Percentiles rank a stretch among this genome's conserved stretches.
phyloP scores from a whole-genome alignment of 768 basidiomycete genomes.

The Clavaria fumosa region DNA sequence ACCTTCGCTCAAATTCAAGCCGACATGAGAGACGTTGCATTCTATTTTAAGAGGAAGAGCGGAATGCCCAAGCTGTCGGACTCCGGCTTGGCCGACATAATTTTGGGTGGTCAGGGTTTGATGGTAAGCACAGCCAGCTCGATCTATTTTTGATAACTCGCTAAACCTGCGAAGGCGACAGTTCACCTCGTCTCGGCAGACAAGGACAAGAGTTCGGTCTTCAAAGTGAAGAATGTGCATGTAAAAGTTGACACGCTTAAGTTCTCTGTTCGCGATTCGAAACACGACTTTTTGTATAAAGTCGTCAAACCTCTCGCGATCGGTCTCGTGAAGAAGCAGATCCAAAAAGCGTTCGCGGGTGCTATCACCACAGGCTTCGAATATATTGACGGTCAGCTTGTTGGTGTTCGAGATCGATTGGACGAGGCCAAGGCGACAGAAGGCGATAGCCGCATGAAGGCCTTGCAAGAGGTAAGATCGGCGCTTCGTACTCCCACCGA shows the following conservation, averaged over 20 bases:
- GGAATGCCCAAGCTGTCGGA: constrained; percentile 72
- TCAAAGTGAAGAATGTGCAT: constrained; percentile 53
- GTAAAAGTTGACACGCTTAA: constrained; percentile 81
- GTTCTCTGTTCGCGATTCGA: constrained; percentile 82
- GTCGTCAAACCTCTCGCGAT: constrained; percentile 68
- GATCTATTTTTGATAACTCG: too few species aligned
- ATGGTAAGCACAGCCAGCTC: constrained; percentile 28
- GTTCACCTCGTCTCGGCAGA: constrained; percentile 44
- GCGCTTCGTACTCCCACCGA: constrained; percentile 3
- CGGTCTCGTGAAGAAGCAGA: constrained; percentile 65
- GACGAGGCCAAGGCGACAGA: constrained; percentile 34
- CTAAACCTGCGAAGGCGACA: constrained; percentile 38
- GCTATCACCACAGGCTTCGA: constrained; percentile 70
- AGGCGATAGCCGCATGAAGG: constrained; percentile 26
- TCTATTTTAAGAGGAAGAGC: constrained; percentile 78
- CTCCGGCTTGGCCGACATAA: constrained; percentile 72
- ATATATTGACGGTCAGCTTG: constrained; percentile 80
- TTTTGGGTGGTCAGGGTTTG: constrained; percentile 74
- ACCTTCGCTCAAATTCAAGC: constrained; percentile 79
- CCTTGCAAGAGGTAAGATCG: constrained; percentile 39
- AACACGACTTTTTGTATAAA: constrained; percentile 83
- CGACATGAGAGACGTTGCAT: constrained; percentile 87
- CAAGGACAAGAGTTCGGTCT: constrained; percentile 54
- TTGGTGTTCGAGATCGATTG: constrained; percentile 72
- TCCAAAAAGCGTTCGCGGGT: constrained; percentile 37